Conservation (phyloP, 2,329 filamentous ascomycete species). For the Hysterium pulicare region DNA sequence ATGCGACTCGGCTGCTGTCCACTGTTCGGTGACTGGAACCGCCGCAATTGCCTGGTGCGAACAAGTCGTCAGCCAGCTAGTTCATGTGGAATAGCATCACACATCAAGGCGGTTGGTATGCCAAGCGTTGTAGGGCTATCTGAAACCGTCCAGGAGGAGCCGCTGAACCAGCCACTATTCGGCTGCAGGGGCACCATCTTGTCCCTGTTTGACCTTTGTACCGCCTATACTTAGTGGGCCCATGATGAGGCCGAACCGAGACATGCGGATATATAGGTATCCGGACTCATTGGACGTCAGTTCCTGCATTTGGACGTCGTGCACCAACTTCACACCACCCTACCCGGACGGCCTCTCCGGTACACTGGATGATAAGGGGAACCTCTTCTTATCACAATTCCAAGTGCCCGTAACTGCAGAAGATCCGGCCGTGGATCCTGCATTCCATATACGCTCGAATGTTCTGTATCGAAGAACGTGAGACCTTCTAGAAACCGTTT, state of each 20-base stretch:
- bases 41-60: too few relatives aligned
- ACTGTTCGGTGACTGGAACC: too few relatives aligned
- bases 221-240: constrained; percentile 34
- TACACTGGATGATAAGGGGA: constrained; percentile 1
- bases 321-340: constrained; percentile 4
- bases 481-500: constrained; percentile 25
- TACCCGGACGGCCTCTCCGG: constrained; percentile 1
- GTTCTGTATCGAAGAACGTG: constrained; percentile 8
- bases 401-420: constrained; percentile 6
- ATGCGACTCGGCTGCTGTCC: too few relatives aligned
- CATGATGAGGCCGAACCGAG: constrained; percentile 14
- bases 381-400: constrained; percentile 4
- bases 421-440: constrained; percentile 1
- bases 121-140: constrained; percentile 24
- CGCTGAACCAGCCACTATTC: constrained; percentile 12
- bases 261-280: constrained; percentile 22
- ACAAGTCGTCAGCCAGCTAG: too few relatives aligned
- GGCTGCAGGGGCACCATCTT: constrained; percentile 22
- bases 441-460: not conserved
- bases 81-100: too few relatives aligned
- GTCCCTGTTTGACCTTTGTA: constrained; percentile 31
- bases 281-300: constrained; percentile 24
- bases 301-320: constrained; percentile 7
- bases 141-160: constrained; percentile 26
- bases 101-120: constrained; percentile 8